These are phyloP conservation scores for Hypoxylon sp. DNA, from an alignment of 2,329 filamentous ascomycete species.

Conservation along the genomic window DNA sequence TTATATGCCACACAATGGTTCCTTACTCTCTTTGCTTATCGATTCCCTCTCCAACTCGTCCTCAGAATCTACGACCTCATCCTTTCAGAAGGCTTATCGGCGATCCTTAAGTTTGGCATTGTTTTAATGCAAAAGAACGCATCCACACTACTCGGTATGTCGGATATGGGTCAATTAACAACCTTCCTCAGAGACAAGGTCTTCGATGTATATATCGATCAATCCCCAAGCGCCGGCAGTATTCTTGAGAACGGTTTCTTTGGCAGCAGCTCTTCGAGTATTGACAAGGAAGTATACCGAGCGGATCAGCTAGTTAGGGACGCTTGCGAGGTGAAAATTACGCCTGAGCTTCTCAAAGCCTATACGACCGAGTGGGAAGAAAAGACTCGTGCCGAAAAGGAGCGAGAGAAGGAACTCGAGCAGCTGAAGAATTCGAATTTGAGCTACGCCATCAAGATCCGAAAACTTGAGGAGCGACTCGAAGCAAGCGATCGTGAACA, in stretches of 20 bases:
- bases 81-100: slow-evolving; percentile 90
- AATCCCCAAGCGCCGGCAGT: slow-evolving; percentile 90
- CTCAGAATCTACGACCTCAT: slow-evolving; percentile 97
- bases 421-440: slow-evolving; percentile 76
- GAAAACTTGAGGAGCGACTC: slow-evolving; percentile 87
- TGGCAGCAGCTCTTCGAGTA: slow-evolving; percentile 87
- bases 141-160: slow-evolving; percentile 81
- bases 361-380: slow-evolving; percentile 95
- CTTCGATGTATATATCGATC: slow-evolving; percentile 98
- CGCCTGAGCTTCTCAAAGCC: slow-evolving; percentile 82
- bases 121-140: slow-evolving; percentile 97
- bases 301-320: slow-evolving; percentile 95
- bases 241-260: slow-evolving; percentile 98
- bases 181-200: slow-evolving; percentile 93
- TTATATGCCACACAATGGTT: slow-evolving; percentile 99
- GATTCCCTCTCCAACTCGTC: slow-evolving; percentile 95
- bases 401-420: slow-evolving; percentile 86
- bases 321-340: slow-evolving; percentile 89
- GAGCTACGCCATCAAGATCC: slow-evolving; percentile 81
- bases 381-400: slow-evolving; percentile 84
- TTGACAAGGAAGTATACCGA: slow-evolving; percentile 95
- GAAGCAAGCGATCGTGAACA: slow-evolving; percentile 93
- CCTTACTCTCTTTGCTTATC: slow-evolving; percentile 96
- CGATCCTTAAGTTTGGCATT: slow-evolving; percentile 94
- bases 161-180: slow-evolving; percentile 91